Percentiles rank a stretch among this genome's conserved stretches.
Conservation (phyloP, 2,329 filamentous ascomycete genomes). For the Trichophyton schoenleinii region DNA sequence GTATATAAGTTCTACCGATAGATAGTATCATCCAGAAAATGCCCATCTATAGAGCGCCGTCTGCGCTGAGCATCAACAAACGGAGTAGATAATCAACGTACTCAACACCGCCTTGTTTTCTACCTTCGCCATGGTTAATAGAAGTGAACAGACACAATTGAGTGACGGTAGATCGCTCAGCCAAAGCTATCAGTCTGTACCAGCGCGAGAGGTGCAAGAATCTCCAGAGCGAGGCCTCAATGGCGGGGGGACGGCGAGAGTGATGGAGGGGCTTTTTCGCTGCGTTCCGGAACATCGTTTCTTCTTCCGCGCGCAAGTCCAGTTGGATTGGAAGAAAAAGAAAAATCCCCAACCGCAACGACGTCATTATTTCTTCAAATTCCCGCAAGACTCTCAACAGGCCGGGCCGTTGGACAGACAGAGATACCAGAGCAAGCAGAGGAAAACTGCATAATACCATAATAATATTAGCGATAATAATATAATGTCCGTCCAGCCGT, state of each 20-base stretch:
- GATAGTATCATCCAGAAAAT: slow-evolving; percentile 15
- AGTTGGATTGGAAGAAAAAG: not conserved
- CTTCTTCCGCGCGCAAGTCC: not conserved
- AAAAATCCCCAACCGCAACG: not conserved
- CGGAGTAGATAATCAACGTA: slow-evolving; percentile 27
- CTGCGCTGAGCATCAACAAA: not conserved
- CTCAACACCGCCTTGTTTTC: slow-evolving; percentile 59
- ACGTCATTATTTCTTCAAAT: not conserved
- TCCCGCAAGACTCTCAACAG: not conserved
- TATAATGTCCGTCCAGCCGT: slow-evolving; percentile 2
- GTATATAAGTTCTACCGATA: slow-evolving; percentile 7
- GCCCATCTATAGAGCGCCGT: not conserved
- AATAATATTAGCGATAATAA: not conserved
- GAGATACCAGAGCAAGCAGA: too few relatives aligned
- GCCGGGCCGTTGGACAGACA: too few relatives aligned
- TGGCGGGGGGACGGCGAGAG: not conserved
- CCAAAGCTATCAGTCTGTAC: not conserved
- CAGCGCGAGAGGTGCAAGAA: not conserved
- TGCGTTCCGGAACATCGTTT: not conserved
- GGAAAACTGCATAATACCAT: not conserved
- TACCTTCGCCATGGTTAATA: slow-evolving; percentile 32
- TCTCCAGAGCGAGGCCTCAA: not conserved
- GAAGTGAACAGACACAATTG: not conserved
- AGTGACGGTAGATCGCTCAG: not conserved
- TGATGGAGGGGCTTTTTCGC: not conserved